Base-by-base conservation (phyloP, 805 yeast genomes). In the Wickerhamiella bombiphila region DNA sequence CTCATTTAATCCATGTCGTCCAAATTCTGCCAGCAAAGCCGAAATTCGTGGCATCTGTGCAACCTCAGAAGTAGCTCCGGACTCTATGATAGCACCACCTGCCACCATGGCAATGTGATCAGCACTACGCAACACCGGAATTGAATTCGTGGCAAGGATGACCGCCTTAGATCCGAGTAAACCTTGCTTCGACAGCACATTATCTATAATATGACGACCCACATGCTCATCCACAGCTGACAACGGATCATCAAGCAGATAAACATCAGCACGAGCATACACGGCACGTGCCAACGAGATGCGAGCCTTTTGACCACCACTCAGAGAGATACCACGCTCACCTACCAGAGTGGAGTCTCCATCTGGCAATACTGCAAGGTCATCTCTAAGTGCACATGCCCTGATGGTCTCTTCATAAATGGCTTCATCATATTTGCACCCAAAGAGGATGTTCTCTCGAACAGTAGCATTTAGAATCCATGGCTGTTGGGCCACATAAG, bases 401-500 rank as follows among this genome's bases (percentile, higher is more conserved):
- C 65, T 56, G 11, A 81, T 54, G 3, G 79, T 68, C 9, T 56
- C 53, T 11, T 67, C 51, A 52, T 80, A 80, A 43, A 59, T 66
- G 3, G 56, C 49, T 33, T 63, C 56, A 39, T 74, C 70, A 39
- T 51, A 72, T 11, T 67, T 66, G 14, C 52, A 43, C 6, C 93
- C 93, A 58, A 80, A 81, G 5, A 66, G 37, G 38, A 80, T 79
- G 51, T 80, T 80, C 14, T 78, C 82, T 51, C 69, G 68, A 4
- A 88, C 85, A 3, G 93, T 68, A 26, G 93, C 95, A 55, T 91
- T 88, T 79, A 83, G 77, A 45, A 88, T 82, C 97, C 97, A 88
- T 2, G 97, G 88, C 24, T 79, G 74, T 3, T 81, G 80, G 38
- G 93, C 74, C 32, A 79, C 93, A 56, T 85, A 86, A 0, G 95